Evolutionary conservation across 768 basidiomycete genomes (phyloP).

Genomic region (Neoboletus magnificus): DNA sequence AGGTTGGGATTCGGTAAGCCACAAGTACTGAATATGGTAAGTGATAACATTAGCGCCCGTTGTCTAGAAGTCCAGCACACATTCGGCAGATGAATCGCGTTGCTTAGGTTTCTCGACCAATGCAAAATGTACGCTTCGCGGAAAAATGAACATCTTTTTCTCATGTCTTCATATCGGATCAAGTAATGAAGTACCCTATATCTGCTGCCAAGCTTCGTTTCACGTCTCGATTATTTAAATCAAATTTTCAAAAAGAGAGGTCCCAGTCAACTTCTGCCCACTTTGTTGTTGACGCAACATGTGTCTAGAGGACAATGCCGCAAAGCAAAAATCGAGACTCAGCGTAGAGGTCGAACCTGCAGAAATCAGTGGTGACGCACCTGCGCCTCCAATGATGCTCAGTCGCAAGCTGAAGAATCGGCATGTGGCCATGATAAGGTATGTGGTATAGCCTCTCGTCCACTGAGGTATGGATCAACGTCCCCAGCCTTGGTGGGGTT

Average conservation of each 20-base stretch:
- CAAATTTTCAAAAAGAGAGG: background rate
- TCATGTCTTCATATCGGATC: slow-evolving; percentile 5
- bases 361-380: background rate
- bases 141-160: background rate
- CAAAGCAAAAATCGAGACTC: background rate
- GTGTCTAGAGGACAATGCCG: background rate
- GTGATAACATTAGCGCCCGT: background rate
- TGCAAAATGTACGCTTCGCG: background rate
- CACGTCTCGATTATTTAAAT: slow-evolving; percentile 1
- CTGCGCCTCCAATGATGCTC: background rate
- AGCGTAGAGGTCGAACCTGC: background rate
- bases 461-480: background rate
- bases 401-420: slow-evolving; percentile 26
- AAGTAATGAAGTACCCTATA: background rate
- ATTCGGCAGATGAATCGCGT: too few relatives aligned
- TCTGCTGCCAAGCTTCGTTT: background rate
- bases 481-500: slow-evolving; percentile 29
- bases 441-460: background rate
- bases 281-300: background rate
- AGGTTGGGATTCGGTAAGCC: too few relatives aligned
- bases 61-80: background rate
- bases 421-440: slow-evolving; percentile 30
- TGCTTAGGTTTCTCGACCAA: background rate
- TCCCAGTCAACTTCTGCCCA: background rate
- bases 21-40: too few relatives aligned